phyloP scores from a whole-genome alignment of 192 early-diverging fungal species.

The Podila horticola region DNA sequence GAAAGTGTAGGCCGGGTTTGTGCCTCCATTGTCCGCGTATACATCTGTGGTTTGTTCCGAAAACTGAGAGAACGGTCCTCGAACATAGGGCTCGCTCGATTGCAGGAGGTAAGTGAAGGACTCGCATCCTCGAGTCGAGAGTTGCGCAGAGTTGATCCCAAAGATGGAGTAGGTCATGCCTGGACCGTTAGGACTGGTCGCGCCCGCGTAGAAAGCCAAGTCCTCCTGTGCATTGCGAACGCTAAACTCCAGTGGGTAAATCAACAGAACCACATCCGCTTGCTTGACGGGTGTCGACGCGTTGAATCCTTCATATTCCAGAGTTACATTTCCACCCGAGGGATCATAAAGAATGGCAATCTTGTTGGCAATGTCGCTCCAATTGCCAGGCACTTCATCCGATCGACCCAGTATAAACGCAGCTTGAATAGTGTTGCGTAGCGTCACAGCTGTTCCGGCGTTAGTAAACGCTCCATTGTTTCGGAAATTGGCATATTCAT shows the following conservation, averaged over 20 bases:
- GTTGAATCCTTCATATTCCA: constrained; percentile 53
- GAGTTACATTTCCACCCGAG: constrained; percentile 16
- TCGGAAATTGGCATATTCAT: constrained; percentile 45
- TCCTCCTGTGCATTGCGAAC: constrained; percentile 23
- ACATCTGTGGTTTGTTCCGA: constrained; percentile 44
- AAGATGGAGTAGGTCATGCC: constrained; percentile 54
- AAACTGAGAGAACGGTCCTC: constrained; percentile 44
- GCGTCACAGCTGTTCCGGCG: constrained; percentile 31
- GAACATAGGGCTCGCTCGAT: constrained; percentile 46
- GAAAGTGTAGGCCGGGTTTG: constrained; percentile 52
- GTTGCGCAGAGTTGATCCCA: constrained; percentile 42
- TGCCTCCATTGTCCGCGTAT: constrained; percentile 40
- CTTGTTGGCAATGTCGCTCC: constrained; percentile 44
- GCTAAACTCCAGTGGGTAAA: constrained; percentile 39
- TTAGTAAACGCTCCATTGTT: constrained; percentile 47
- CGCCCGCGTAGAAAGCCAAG: constrained; percentile 42
- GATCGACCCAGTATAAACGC: constrained; percentile 31
- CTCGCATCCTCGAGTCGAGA: constrained; percentile 44
- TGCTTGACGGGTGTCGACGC: constrained; percentile 49
- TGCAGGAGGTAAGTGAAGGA: constrained; percentile 45
- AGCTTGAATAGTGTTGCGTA: constrained; percentile 42
- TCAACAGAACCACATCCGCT: constrained; percentile 45
- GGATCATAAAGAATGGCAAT: constrained; percentile 37
- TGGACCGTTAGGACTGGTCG: constrained; percentile 48
- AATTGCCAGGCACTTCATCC: constrained; percentile 18